These are phyloP conservation scores for Alternaria angustiovoidea DNA, from an alignment of 2,329 filamentous ascomycete genomes.

Conservation along the genomic window DNA sequence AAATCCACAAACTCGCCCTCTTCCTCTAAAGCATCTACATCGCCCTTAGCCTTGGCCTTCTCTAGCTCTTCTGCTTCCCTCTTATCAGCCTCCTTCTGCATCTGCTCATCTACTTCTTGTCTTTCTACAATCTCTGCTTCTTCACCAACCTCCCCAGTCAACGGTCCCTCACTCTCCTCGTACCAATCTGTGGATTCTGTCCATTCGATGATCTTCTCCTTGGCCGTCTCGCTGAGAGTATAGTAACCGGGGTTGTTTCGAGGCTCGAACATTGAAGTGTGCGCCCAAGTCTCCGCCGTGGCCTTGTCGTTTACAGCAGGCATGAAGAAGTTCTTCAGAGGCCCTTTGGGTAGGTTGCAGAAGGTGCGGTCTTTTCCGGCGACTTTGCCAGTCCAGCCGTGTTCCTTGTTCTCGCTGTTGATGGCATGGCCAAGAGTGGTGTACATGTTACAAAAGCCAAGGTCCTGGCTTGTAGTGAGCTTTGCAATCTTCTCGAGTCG, in stretches of 20 bases:
- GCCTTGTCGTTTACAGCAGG: constrained; percentile 76
- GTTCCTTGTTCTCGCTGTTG: constrained; percentile 51
- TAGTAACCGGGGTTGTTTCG: constrained; percentile 77
- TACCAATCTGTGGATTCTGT: constrained; percentile 71
- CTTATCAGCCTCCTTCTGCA: constrained; percentile 29
- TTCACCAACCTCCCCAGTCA: constrained; percentile 38
- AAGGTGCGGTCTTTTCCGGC: constrained; percentile 82
- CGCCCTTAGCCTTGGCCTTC: background rate
- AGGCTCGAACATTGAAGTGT: constrained; percentile 81
- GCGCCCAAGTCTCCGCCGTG: constrained; percentile 79
- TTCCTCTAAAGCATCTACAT: constrained; percentile 11
- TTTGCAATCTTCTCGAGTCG: constrained; percentile 74
- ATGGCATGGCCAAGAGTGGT: constrained; percentile 80
- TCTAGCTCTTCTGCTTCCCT: constrained; percentile 12
- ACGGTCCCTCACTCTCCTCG: constrained; percentile 53
- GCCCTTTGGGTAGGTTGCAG: constrained; percentile 68
- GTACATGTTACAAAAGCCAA: constrained; percentile 88
- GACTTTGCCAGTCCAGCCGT: constrained; percentile 61
- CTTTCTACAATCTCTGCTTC: constrained; percentile 44
- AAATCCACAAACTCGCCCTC: constrained; percentile 28
- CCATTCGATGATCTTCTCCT: constrained; percentile 72
- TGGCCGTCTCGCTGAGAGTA: constrained; percentile 70
- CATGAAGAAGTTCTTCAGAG: constrained; percentile 44
- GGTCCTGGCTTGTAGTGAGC: constrained; percentile 68
- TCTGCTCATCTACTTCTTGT: constrained; percentile 32